Evolutionary conservation across 352 stramenopile species (phyloP), one percentile per base, ranked within the genome.

Genomic region (Peronosclerospora sorghi): DNA sequence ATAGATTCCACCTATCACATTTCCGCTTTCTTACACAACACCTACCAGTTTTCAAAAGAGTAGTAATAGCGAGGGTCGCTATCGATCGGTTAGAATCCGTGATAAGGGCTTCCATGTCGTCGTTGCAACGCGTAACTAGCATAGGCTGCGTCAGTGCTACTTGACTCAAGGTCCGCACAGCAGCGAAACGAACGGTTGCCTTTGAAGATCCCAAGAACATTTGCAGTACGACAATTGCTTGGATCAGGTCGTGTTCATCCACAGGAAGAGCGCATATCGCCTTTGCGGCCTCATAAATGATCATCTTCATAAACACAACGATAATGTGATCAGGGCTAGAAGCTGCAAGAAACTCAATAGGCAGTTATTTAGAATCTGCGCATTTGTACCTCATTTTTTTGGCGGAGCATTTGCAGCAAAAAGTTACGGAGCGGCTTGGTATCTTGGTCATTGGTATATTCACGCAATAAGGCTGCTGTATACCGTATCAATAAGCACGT

Each of bases 221-320:
- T 53, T 99, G 96, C 13, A 99, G 73, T 19, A 98, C 95, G 12
- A 96, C 97, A 53, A 99, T 94, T 36, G 95, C 95, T 36, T 96
- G 93, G 28, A 73, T 91, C 41, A 99, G 54, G 54, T 99, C 96
- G 48, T 94, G 84, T 4, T 91, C 79, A 52, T 98, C 92, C n/a
- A 97, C 79, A 15, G 93, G 94, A 7, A 99, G 74, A 23, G 82
- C 71, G 68, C 96, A 98, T 21, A 99, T 87, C 6, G 95, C 90
- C 46, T 88, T 86, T 4, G 96, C 96, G 2, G 96, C 96, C 71
- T 99, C 96, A 62, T 98, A 98, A 20, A 98, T 96, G n/a, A 99
- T 95, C 81, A 99, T 97, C 80, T 98, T 63, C 23, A 10, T 5
- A 32, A 36, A 28, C 30, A 5, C 21, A 32, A 51, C 10, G 45